Conservation (phyloP, 2,329 filamentous ascomycete genomes). For the Tolypocladium ovalisporum region DNA sequence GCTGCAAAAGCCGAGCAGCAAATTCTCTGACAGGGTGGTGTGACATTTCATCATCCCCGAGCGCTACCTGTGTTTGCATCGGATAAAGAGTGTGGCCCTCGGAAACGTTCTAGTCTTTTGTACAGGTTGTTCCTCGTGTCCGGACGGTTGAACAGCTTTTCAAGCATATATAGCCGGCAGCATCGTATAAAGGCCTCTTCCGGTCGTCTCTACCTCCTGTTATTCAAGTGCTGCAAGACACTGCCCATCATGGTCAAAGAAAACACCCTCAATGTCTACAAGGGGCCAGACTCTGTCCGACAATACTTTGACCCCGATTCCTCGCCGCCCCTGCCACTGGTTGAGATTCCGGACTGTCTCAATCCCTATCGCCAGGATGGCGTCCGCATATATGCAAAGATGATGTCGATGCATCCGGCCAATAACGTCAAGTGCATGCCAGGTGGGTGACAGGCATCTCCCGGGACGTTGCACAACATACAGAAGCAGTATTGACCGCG, state of each 20-base stretch:
- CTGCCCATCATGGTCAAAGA: slow-evolving; percentile 9
- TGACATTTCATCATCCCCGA: neutral
- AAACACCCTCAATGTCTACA: slow-evolving; percentile 41
- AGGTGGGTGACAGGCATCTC: slow-evolving; percentile 19
- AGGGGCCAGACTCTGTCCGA: slow-evolving; percentile 42
- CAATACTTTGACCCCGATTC: slow-evolving; percentile 50
- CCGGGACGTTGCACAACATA: neutral
- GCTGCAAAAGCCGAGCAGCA: neutral
- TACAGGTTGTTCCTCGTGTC: neutral
- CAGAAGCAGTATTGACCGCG: neutral
- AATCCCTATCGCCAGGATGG: slow-evolving; percentile 48
- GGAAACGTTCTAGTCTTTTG: neutral
- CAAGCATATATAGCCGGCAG: neutral
- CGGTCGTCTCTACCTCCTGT: neutral
- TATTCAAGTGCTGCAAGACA: neutral
- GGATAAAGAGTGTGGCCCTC: neutral
- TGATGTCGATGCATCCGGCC: slow-evolving; percentile 54
- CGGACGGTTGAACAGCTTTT: neutral
- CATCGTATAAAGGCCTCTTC: neutral
- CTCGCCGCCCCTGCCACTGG: slow-evolving; percentile 46
- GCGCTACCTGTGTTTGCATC: no score
- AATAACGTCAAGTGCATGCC: slow-evolving; percentile 57
- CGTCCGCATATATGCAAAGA: slow-evolving; percentile 53
- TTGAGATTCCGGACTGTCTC: slow-evolving; percentile 45
- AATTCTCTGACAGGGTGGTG: neutral